These are phyloP conservation scores for Crucihimalaya himalaica DNA, from an alignment of 345 rosid genomes.

Conservation along the genomic window DNA sequence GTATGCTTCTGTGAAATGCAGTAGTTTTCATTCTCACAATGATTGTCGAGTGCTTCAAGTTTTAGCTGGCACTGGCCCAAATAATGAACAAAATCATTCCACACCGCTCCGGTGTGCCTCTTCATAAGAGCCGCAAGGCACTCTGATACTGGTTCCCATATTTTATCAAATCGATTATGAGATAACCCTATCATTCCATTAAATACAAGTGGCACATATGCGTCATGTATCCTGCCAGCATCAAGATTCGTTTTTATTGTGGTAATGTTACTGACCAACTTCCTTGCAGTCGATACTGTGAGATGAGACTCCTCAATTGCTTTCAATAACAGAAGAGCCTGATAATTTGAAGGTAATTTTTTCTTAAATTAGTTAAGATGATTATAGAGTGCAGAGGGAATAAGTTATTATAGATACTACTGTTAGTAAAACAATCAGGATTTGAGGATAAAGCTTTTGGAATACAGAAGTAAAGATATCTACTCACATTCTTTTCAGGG, in stretches of 20 bases:
- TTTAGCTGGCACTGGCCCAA: slow-evolving; percentile 50
- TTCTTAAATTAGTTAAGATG: neutral
- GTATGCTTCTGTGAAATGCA: slow-evolving; percentile 35
- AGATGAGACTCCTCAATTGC: slow-evolving; percentile 57
- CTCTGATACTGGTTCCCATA: slow-evolving; percentile 64
- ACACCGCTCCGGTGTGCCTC: slow-evolving; percentile 49
- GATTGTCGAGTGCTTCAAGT: slow-evolving; percentile 41
- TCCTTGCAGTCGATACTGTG: slow-evolving; percentile 33
- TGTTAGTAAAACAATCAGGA: slow-evolving; percentile 6
- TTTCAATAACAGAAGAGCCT: slow-evolving; percentile 65
- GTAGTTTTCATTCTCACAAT: slow-evolving; percentile 35
- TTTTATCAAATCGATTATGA: slow-evolving; percentile 58
- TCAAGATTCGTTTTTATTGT: slow-evolving; percentile 54
- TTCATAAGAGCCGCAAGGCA: slow-evolving; percentile 65
- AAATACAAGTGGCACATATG: slow-evolving; percentile 56
- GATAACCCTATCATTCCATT: slow-evolving; percentile 71
- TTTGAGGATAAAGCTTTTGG: neutral
- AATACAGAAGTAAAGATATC: neutral
- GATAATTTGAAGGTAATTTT: slow-evolving; percentile 22
- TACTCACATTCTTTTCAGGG: slow-evolving; percentile 51
- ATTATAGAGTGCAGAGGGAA: neutral
- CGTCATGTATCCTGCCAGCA: slow-evolving; percentile 58
- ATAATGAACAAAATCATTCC: slow-evolving; percentile 60
- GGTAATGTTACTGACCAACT: slow-evolving; percentile 50
- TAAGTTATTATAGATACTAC: neutral